A percentile compares a stretch with the other conserved stretches of the same genome.
Conservation (phyloP, 2,329 filamentous ascomycete species). For the Talaromyces sp. region DNA sequence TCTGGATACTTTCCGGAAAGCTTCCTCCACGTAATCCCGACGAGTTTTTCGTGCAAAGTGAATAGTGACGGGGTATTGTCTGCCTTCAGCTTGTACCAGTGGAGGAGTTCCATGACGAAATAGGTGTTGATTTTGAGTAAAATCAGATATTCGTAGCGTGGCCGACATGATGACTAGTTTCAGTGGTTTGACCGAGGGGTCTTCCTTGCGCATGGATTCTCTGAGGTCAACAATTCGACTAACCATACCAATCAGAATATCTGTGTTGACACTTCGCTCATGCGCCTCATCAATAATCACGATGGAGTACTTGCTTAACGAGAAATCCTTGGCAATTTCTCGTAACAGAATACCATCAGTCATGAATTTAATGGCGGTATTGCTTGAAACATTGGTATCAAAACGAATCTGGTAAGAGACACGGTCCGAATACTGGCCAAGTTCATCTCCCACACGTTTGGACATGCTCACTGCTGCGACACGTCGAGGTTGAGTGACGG, state of each 20-base stretch:
- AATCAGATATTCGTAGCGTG: conserved; percentile 82
- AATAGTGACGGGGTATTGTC: conserved; percentile 82
- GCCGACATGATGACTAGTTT: conserved; percentile 99
- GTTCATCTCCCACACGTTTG: conserved; percentile 78
- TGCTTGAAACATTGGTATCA: conserved; percentile 71
- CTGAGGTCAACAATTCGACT: conserved; percentile 85
- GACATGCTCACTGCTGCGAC: conserved; percentile 97
- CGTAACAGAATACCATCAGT: conserved; percentile 93
- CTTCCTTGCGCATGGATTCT: conserved; percentile 66
- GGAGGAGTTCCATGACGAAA: conserved; percentile 72
- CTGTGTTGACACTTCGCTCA: conserved; percentile 94
- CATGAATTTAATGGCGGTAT: conserved; percentile 97
- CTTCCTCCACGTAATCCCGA: conserved; percentile 85
- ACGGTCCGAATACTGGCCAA: conserved; percentile 68
- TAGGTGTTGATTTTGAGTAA: conserved; percentile 74
- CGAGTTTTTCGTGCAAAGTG: conserved; percentile 83
- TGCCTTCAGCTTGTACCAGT: conserved; percentile 81
- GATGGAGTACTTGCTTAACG: conserved; percentile 82
- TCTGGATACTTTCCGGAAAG: conserved; percentile 76
- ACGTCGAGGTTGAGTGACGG: conserved; percentile 87
- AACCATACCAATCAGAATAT: conserved; percentile 95
- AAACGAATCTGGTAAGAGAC: conserved; percentile 96
- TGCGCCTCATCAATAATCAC: conserved; percentile 96
- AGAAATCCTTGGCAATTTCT: conserved; percentile 84
- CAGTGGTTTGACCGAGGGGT: conserved; percentile 66